phyloP scores from a whole-genome alignment of 2,329 filamentous ascomycete species.

The Endothia cerciana region DNA sequence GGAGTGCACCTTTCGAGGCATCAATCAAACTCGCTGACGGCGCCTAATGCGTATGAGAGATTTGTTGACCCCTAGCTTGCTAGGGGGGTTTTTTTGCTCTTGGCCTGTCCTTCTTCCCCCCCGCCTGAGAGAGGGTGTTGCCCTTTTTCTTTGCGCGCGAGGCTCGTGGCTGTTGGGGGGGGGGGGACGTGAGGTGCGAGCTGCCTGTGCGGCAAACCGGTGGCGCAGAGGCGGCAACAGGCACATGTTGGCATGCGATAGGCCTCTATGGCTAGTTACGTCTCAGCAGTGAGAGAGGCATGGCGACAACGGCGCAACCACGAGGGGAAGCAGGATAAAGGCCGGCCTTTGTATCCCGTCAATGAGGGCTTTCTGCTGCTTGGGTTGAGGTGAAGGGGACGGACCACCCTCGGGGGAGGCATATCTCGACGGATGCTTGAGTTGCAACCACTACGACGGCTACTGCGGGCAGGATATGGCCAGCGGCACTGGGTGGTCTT shows the following conservation, averaged over 20 bases:
- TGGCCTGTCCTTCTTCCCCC: too few species aligned
- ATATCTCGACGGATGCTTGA: not conserved
- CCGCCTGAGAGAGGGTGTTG: too few species aligned
- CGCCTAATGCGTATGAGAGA: not conserved
- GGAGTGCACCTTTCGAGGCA: not conserved
- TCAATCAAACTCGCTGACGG: not conserved
- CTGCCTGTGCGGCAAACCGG: too few species aligned
- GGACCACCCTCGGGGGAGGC: not conserved
- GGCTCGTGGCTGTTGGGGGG: too few species aligned
- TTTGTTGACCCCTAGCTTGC: slow-evolving; percentile 4
- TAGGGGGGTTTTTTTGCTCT: not conserved
- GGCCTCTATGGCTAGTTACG: not conserved
- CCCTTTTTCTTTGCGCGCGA: not conserved
- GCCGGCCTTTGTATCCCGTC: not conserved
- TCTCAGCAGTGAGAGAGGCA: not conserved
- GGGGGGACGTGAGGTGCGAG: too few species aligned
- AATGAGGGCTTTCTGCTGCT: too few species aligned
- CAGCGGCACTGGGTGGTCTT: too few species aligned
- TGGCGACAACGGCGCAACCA: not conserved
- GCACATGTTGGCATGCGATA: not conserved
- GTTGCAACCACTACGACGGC: not conserved
- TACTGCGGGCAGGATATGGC: not conserved
- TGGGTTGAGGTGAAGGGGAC: not conserved
- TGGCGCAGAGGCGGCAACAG: too few species aligned
- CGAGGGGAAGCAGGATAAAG: not conserved